Evolutionary conservation across 2,329 filamentous ascomycete genomes (phyloP).

Genomic region (Aspergillus unguis): DNA sequence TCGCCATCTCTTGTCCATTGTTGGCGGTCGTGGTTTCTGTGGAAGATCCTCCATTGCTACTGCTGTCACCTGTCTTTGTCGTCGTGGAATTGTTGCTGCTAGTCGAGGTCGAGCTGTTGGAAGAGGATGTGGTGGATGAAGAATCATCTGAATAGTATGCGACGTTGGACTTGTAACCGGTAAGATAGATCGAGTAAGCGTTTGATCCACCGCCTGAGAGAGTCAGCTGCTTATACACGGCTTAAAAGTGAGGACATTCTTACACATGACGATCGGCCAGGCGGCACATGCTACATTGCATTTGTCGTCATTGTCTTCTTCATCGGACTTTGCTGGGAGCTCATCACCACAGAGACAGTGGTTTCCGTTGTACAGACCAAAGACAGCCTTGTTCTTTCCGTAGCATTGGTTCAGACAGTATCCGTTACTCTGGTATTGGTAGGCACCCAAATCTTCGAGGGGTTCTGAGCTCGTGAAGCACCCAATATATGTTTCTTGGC

Average conservation of each 20-base stretch:
- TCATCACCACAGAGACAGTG: slow-evolving; percentile 71
- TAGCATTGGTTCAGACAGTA: slow-evolving; percentile 55
- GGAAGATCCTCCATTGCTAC: slow-evolving; percentile 8
- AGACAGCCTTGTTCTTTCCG: slow-evolving; percentile 52
- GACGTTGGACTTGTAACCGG: slow-evolving; percentile 46
- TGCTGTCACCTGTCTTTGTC: slow-evolving; percentile 19
- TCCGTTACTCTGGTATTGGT: slow-evolving; percentile 53
- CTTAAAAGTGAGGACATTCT: slow-evolving; percentile 24
- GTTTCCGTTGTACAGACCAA: slow-evolving; percentile 59
- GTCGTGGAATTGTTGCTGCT: slow-evolving; percentile 36
- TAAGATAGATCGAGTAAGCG: slow-evolving; percentile 52
- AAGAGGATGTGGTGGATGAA: slow-evolving; percentile 21
- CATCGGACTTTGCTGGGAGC: slow-evolving; percentile 58
- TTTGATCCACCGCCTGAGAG: slow-evolving; percentile 56
- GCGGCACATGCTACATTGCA: slow-evolving; percentile 67
- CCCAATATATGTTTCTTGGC: slow-evolving; percentile 34
- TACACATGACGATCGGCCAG: slow-evolving; percentile 63
- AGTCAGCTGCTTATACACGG: slow-evolving; percentile 21
- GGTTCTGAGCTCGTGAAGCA: slow-evolving; percentile 52
- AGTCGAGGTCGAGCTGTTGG: slow-evolving; percentile 10
- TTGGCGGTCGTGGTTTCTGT: slow-evolving; percentile 2
- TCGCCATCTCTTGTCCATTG: slow-evolving; percentile 36
- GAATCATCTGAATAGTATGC: slow-evolving; percentile 15
- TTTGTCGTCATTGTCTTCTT: slow-evolving; percentile 53
- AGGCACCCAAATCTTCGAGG: slow-evolving; percentile 48